Conservation (phyloP, 2,329 filamentous ascomycete genomes). For the Penicillium freii region DNA sequence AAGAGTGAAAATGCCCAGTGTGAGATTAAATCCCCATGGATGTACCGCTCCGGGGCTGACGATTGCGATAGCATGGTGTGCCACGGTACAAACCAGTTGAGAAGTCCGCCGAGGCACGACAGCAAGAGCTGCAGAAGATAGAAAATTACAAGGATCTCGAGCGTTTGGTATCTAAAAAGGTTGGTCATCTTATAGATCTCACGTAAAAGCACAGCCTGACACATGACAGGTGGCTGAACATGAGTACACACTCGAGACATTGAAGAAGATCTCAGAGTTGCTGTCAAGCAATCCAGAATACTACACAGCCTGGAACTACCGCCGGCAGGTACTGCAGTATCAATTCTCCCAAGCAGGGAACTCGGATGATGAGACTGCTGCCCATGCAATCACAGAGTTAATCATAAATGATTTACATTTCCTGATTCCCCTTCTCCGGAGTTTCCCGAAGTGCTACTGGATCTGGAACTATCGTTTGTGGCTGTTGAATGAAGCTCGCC, state of each 20-base stretch:
- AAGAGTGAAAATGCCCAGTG: slow-evolving; percentile 5
- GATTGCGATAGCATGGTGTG: slow-evolving; percentile 70
- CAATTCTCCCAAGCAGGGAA: slow-evolving; percentile 47
- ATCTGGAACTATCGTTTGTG: slow-evolving; percentile 96
- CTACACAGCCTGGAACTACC: slow-evolving; percentile 51
- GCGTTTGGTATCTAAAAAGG: slow-evolving; percentile 64
- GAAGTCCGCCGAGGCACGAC: slow-evolving; percentile 67
- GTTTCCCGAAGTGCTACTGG: slow-evolving; percentile 98
- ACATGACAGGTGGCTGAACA: slow-evolving; percentile 37
- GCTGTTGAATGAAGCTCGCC: slow-evolving; percentile 71
- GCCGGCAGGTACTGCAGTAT: slow-evolving; percentile 68
- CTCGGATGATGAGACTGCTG: slow-evolving; percentile 37
- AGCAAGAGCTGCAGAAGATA: slow-evolving; percentile 73
- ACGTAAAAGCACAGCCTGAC: slow-evolving; percentile 12
- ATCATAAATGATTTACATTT: slow-evolving; percentile 76
- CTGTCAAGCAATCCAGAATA: slow-evolving; percentile 49
- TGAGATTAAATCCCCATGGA: not conserved
- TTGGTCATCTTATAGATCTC: slow-evolving; percentile 36
- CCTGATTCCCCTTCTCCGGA: slow-evolving; percentile 76
- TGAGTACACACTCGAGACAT: slow-evolving; percentile 44
- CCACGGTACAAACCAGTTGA: slow-evolving; percentile 62
- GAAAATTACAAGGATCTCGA: slow-evolving; percentile 71
- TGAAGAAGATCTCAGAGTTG: slow-evolving; percentile 46
- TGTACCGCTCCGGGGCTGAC: slow-evolving; percentile 21
- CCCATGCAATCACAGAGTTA: slow-evolving; percentile 48